Evolutionary conservation across 2,329 filamentous ascomycete genomes (phyloP), one percentile per base, ranked within the genome.

Genomic region (Calycina herbarum): DNA sequence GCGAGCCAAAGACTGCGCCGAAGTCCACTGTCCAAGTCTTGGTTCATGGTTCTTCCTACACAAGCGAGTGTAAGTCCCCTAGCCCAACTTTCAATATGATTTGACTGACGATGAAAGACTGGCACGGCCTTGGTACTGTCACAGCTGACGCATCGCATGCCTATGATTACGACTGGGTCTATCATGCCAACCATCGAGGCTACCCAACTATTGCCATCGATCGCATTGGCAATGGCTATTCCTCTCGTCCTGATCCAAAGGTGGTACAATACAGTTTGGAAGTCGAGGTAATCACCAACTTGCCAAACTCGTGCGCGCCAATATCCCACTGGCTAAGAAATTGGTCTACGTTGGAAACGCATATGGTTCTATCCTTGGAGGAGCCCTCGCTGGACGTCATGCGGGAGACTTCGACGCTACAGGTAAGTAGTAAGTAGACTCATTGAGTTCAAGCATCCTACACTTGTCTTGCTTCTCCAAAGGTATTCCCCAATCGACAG

Each of bases 261-360:
- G 54, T 69, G 1, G 69, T 73, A 3, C 72, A 73, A 54, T 42
- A 40, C 1, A 57, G 64, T 6, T 24, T 70, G 3, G 67, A 73
- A 8, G 59, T 72, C 48, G 72, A 68, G 29, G 67, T 72, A 62
- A 66, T 35, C 67, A 72, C 13, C 61, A 64, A 38, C 62, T 62
- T 13, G 64, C 59, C 24, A 33, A 24, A 40, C 27, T 66, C 64
- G 3, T 61, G 59, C 35, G 57, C 61, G 13, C 64, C 60, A 13
- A 20, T 20, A n/a, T 35, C 35, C 54, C 29, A 72, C 70, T 20
- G 5, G n/a, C 20, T 60, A 45, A 62, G 15, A 66, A 63, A 2
- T 40, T 72, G 20, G 63, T 70, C n/a, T 56, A 81, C 24, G 86
- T 90, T 70, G 96, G 56, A n/a, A 31, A 58, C 17, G 42, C 42